Base-by-base conservation (phyloP, 257 asterid genomes). In the Solanum paucissectum region DNA sequence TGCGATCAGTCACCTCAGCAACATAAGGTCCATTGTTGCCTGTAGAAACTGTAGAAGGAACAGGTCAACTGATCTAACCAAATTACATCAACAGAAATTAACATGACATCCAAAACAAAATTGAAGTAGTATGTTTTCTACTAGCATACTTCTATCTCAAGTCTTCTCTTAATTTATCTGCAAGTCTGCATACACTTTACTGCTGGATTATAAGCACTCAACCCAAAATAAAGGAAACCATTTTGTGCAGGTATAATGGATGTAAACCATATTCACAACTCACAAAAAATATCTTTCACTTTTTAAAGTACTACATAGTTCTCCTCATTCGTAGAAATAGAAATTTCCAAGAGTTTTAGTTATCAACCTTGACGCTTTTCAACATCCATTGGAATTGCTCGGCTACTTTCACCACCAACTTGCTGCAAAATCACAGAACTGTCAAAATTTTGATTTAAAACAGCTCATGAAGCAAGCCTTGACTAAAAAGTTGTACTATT, bases 401-500 rank as follows among this genome's bases (percentile, higher is more conserved):
- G 95, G 90, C 98, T 97, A 88, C 94, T 93, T 90, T 96, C 99
- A 86, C 98, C 99, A 60, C 94, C 91, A 84, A 88, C 85, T 87
- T 96, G 92, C 99, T 95, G 38, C 55, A 75, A 75, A 73, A 86
- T 71, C 71, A 72, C 36, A 36, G 11, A 20, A 82, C 36, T 29
- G 66, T 10, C 40, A 49, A 29, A 49, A 82, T 12, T 29, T 49
- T 29, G 29, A 81, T 18, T 16, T 16, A 29, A 29, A 32, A 23
- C 16, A 29, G 68, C 18, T 16, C 42, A 29, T 29, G 42, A 32
- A 81, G 85, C 68, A 25, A 27, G 14, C 42, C 42, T 46, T 27
- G 27, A 81, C 27, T 42, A 46, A 18, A 16, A 81, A 46, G 34
- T 6, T 3, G 42, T 29, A 46, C 64, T 27, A 46, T 29, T 46